These are phyloP conservation scores for Buddleja alternifolia DNA, from an alignment of 257 asterid genomes.

Conservation along the genomic window DNA sequence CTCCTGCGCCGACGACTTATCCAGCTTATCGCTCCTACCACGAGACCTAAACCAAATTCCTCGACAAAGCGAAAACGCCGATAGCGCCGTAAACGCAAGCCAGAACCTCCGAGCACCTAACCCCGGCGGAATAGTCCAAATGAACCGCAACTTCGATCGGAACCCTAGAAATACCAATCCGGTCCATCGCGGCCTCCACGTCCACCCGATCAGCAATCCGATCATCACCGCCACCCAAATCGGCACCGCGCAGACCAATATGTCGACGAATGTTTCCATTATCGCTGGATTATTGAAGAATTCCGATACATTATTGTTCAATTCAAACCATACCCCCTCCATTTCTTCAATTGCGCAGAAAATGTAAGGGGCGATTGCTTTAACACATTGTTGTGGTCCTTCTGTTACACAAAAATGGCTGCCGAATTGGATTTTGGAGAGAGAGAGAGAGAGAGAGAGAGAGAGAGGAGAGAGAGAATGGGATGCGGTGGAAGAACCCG, in stretches of 20 bases:
- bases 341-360: slow-evolving; percentile 35
- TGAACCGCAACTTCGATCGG: slow-evolving; percentile 77
- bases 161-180: slow-evolving; percentile 77
- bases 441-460: background rate
- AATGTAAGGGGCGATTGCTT: slow-evolving; percentile 4
- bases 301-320: slow-evolving; percentile 43
- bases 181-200: slow-evolving; percentile 95
- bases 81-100: slow-evolving; percentile 89
- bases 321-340: slow-evolving; percentile 66
- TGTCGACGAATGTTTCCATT: slow-evolving; percentile 88
- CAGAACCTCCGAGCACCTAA: slow-evolving; percentile 92
- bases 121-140: slow-evolving; percentile 92
- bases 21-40: slow-evolving; percentile 49
- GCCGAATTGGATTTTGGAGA: slow-evolving; percentile 30
- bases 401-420: too few relatives aligned
- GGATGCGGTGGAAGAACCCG: slow-evolving; percentile 31
- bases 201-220: slow-evolving; percentile 94
- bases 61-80: slow-evolving; percentile 85
- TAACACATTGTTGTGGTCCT: background rate
- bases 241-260: slow-evolving; percentile 85
- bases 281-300: slow-evolving; percentile 59
- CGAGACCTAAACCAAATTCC: slow-evolving; percentile 70
- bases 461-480: slow-evolving; percentile 23
- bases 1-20: slow-evolving; percentile 34
- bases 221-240: slow-evolving; percentile 98